Base-by-base conservation (phyloP, 441 rosid genomes). In the Corymbia citriodora region DNA sequence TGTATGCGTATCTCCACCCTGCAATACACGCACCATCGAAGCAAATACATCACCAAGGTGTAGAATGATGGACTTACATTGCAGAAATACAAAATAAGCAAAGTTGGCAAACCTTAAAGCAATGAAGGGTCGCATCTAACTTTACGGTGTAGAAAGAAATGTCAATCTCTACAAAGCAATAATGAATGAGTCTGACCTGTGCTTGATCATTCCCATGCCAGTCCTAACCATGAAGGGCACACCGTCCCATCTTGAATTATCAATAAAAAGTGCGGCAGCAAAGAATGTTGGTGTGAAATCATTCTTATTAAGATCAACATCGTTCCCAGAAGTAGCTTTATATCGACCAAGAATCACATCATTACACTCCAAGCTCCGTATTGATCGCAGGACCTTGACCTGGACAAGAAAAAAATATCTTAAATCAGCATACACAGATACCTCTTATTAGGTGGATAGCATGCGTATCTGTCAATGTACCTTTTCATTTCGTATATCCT, bases 191-290 rank as follows among this genome's bases (percentile, higher is more conserved):
- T 21, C 25, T 19, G 36, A 95, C 98, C 96, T 94, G 94, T 95
- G 98, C 90, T 97, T 94, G 92, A 93, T 94, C 92, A 96, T 97
- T 92, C 98, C 99, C 91, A 94, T 93, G 89, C 99, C 98, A 6
- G 97, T 95, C 92, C 94, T 95, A 72, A 97, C 90, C 87, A 96
- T 90, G 92, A 97, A 95, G 72, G 98, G 99, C 89, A 96, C 45
- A 87, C 97, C 97, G 88, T 96, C 99, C 99, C 99, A 97, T 59
- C 98, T 96, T 83, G 97, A 96, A 96, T 96, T 96, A 89, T 96
- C 97, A 40, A 97, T 95, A 93, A 92, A 95, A 55, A 97, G 89
- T 57, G 98, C 96, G 90, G 97, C 97, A 90, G 97, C 97, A 85
- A 95, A 96, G 90, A 85, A 96, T 8, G 98, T 97, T 16, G 99